Evolutionary conservation across 345 rosid genomes (phyloP).

Genomic region (Gossypium mustelinum): DNA sequence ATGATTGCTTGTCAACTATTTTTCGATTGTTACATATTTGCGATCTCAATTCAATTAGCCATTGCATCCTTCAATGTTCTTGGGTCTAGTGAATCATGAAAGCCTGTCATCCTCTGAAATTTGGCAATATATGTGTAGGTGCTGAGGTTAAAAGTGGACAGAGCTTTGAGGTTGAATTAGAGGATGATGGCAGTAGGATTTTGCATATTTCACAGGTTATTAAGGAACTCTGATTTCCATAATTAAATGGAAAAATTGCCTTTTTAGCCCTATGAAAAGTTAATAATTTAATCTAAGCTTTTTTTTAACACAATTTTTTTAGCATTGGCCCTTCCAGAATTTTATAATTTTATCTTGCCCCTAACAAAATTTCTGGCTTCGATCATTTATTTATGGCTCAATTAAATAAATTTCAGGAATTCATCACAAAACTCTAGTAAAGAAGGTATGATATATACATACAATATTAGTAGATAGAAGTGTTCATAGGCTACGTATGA

Average conservation of each 20-base stretch:
- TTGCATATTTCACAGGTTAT: conserved; percentile 66
- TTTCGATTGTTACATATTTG: not conserved
- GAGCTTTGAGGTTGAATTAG: conserved; percentile 29
- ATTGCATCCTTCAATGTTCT: not conserved
- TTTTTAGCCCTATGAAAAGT: too few species aligned
- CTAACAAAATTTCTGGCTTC: too few species aligned
- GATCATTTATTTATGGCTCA: too few species aligned
- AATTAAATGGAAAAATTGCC: not conserved
- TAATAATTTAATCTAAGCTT: too few species aligned
- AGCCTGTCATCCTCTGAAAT: not conserved
- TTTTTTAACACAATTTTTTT: too few species aligned
- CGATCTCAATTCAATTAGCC: not conserved
- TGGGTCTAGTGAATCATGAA: not conserved
- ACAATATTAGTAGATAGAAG: too few species aligned
- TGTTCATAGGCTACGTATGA: too few species aligned
- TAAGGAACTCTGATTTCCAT: not conserved
- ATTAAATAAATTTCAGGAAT: too few species aligned
- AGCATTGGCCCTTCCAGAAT: too few species aligned
- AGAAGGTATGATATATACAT: too few species aligned
- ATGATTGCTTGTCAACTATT: not conserved
- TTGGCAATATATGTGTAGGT: conserved; percentile 33
- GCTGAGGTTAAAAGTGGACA: conserved; percentile 56
- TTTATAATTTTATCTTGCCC: too few species aligned
- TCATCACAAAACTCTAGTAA: too few species aligned
- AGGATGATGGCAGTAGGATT: conserved; percentile 14